These are phyloP conservation scores for Clohesyomyces aquaticus DNA, from an alignment of 495 filamentous ascomycete species.

Conservation along the genomic window DNA sequence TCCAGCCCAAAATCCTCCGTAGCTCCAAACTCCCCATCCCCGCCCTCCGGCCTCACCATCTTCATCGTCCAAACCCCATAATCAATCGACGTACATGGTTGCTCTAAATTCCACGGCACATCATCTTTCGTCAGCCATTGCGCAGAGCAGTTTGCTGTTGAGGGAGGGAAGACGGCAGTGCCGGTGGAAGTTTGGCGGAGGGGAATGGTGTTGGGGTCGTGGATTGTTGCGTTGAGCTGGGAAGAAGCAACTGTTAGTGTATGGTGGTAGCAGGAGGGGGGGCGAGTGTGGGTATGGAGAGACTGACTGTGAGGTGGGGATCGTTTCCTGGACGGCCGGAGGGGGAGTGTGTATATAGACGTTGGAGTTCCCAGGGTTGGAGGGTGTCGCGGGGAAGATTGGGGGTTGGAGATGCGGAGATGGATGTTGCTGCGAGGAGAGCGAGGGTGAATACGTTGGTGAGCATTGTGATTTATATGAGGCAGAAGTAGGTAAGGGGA, in stretches of 20 bases:
- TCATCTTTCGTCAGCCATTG: constrained; percentile 12
- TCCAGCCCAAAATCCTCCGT: constrained; percentile 13
- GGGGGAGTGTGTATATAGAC: constrained; percentile 15
- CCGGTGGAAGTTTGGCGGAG: constrained; percentile 5
- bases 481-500: no score
- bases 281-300: neutral
- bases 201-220: constrained; percentile 13
- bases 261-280: no score
- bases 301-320: neutral
- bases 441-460: neutral
- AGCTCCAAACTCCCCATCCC: neutral
- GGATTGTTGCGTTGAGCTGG: constrained; percentile 8
- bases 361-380: constrained; percentile 3
- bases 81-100: constrained; percentile 2
- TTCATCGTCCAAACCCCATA: constrained; percentile 9
- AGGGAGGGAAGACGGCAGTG: constrained; percentile 10
- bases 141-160: constrained; percentile 6
- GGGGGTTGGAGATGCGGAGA: neutral
- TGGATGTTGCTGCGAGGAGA: neutral
- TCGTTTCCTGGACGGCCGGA: constrained; percentile 15
- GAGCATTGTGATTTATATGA: neutral
- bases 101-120: neutral
- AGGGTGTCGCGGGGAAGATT: neutral
- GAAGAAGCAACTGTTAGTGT: neutral
- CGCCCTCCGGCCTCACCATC: neutral